Base-by-base conservation (phyloP, 176 grass and related monocot species). In the Oryza brachyantha region DNA sequence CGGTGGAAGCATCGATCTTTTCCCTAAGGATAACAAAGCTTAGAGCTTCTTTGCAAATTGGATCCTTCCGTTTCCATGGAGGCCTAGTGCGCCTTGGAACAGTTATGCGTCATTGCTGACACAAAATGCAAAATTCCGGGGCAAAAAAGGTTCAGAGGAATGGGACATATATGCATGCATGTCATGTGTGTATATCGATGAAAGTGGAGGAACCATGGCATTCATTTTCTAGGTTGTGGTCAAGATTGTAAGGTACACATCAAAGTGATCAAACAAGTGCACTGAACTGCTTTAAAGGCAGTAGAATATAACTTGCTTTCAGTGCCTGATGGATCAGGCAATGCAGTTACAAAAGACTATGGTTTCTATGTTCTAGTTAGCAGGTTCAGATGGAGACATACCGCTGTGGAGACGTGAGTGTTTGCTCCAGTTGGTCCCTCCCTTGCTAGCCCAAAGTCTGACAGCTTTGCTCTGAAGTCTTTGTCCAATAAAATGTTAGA, bases 341-440 rank as follows among this genome's bases (percentile, higher is more conserved):
- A 78, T 57, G 32, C 61, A 25, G 58, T 72, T 72, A 71, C 70
- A 61, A 6, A 28, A 57, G 64, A 3, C 39, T 17, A 19, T 26
- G 61, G 32, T 13, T 52, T 52, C 14, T 5, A 19, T 8, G 13
- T 40, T 59, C 48, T 58, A 19, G n/a, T n/a, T n/a, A 14, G 52
- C n/a, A 3, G 13, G 46, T 4, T 29, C 41, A 72, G 79, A 64
- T 50, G 19, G 58, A 52, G 41, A 86, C 83, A 13, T 97, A 97
- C 94, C 79, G 89, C 91, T 13, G 94, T 97, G 3, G 95, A 94
- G 19, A 98, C 95, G 29, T 98, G 95, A 63, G 95, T 98, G 41
- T 87, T 77, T 29, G 68, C 87, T 22, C 76, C 95, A 8, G 83
- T 88, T 19, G 95, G 95, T 8, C 95, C 95, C 48, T 98, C 95